Evolutionary conservation across 1,284 basidiomycete species (phyloP).

Genomic region (Laetiporus sulphureus): DNA sequence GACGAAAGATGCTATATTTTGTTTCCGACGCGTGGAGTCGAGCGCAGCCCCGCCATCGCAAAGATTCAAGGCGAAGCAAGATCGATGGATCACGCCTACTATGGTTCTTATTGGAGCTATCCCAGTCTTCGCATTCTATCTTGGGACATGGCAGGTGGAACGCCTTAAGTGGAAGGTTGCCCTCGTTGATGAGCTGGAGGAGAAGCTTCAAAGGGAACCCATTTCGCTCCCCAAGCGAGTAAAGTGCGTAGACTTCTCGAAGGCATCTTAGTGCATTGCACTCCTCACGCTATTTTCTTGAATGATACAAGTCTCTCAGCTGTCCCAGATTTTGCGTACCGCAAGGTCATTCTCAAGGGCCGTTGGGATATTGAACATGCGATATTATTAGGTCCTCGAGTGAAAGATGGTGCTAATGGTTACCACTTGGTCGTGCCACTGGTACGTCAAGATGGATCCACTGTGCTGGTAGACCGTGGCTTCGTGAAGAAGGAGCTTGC

Average conservation of each 20-base stretch:
- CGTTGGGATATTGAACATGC: constrained; percentile 71
- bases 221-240: constrained; percentile 78
- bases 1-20: too few species aligned
- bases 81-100: constrained; percentile 61
- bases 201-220: constrained; percentile 81
- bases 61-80: constrained; percentile 47
- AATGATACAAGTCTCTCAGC: constrained; percentile 43
- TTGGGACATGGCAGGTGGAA: constrained; percentile 92
- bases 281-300: constrained; percentile 9
- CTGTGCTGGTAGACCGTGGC: constrained; percentile 88
- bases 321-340: constrained; percentile 82
- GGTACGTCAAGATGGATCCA: constrained; percentile 65
- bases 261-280: neutral
- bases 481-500: constrained; percentile 72
- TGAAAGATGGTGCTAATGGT: constrained; percentile 82
- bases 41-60: constrained; percentile 15
- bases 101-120: constrained; percentile 81
- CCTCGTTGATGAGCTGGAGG: constrained; percentile 91
- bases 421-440: constrained; percentile 87
- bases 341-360: constrained; percentile 78
- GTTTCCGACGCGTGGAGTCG: constrained; percentile 7
- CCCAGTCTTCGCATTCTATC: constrained; percentile 85
- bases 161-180: constrained; percentile 93
- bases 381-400: constrained; percentile 83
- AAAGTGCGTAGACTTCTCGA: constrained; percentile 58